Percentiles rank a stretch among this genome's conserved stretches.
Evolutionary conservation across 108 stramenopile genomes (phyloP).

Genomic region (Cyclotella distinguenda): DNA sequence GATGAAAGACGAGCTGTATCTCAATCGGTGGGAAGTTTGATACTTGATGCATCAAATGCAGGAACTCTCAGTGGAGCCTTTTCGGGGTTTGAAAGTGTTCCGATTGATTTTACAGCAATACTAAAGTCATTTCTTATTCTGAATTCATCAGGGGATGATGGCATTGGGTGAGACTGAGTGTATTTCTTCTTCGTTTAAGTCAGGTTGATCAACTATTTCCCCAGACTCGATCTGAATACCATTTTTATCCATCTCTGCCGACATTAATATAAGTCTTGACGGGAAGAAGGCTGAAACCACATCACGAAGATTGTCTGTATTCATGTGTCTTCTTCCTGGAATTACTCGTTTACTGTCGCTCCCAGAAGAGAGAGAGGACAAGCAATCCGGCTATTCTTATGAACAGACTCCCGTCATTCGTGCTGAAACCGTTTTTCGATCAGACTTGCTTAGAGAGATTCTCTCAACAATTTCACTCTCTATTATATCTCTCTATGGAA

Average conservation of each 20-base stretch:
- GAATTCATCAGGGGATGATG: slow-evolving; percentile 32
- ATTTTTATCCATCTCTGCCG: background rate
- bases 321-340: slow-evolving; percentile 77
- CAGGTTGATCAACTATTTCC: background rate
- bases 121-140: slow-evolving; percentile 37
- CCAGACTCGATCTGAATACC: too few species aligned
- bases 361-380: slow-evolving; percentile 16
- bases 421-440: slow-evolving; percentile 22
- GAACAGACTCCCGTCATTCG: slow-evolving; percentile 12
- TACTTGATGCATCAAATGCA: slow-evolving; percentile 70
- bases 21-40: slow-evolving; percentile 57
- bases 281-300: slow-evolving; percentile 52
- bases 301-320: slow-evolving; percentile 65
- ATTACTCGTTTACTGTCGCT: slow-evolving; percentile 60
- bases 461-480: slow-evolving; percentile 43
- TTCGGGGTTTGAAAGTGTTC: slow-evolving; percentile 14
- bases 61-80: slow-evolving; percentile 62
- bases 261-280: background rate
- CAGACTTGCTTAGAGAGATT: slow-evolving; percentile 33
- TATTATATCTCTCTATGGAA: slow-evolving; percentile 52
- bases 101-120: slow-evolving; percentile 5
- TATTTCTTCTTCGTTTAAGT: background rate
- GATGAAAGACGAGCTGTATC: slow-evolving; percentile 66
- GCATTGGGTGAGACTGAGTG: slow-evolving; percentile 15
- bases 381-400: slow-evolving; percentile 1